Percentiles rank a stretch among this genome's conserved stretches.
Conservation (phyloP, 495 filamentous ascomycete genomes). For the Margaritispora aquatica region DNA sequence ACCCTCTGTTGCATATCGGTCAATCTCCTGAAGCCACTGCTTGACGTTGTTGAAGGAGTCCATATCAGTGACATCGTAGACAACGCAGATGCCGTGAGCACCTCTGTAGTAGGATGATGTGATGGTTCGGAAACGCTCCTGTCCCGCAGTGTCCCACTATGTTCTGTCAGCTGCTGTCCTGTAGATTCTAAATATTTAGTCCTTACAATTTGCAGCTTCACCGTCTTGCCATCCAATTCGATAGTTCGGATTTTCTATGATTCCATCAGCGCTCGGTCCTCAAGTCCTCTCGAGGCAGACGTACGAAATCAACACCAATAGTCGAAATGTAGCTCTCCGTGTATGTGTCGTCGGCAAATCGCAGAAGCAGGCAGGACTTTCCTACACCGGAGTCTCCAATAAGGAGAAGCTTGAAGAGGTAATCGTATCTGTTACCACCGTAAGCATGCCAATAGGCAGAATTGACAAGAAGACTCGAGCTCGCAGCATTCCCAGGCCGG, state of each 20-base stretch:
- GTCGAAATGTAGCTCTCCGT: constrained; percentile 99
- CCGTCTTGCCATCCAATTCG: constrained; percentile 98
- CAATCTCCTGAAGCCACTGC: constrained; percentile 99
- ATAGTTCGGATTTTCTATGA: constrained; percentile 98
- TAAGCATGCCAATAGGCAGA: constrained; percentile 13
- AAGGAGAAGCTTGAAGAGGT: constrained; percentile 99
- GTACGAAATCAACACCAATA: constrained; percentile 97
- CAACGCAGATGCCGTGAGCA: constrained; percentile 97
- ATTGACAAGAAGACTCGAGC: neutral
- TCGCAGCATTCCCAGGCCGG: neutral
- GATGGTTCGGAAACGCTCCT: constrained; percentile 99
- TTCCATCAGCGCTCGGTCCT: constrained; percentile 21
- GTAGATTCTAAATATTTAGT: neutral
- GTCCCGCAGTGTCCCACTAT: constrained; percentile 98
- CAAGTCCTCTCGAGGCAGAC: constrained; percentile 27
- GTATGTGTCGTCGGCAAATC: constrained; percentile 99
- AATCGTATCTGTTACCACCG: constrained; percentile 78
- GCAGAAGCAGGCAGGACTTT: constrained; percentile 96
- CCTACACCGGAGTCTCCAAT: constrained; percentile 99
- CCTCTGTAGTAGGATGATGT: constrained; percentile 98
- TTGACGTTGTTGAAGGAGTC: constrained; percentile 99
- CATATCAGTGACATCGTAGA: constrained; percentile 99
- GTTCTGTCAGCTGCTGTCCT: neutral
- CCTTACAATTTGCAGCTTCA: constrained; percentile 98
- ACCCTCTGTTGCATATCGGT: constrained; percentile 96